These are phyloP conservation scores for Lepidium africanum DNA, from an alignment of 345 rosid genomes.

Conservation along the genomic window DNA sequence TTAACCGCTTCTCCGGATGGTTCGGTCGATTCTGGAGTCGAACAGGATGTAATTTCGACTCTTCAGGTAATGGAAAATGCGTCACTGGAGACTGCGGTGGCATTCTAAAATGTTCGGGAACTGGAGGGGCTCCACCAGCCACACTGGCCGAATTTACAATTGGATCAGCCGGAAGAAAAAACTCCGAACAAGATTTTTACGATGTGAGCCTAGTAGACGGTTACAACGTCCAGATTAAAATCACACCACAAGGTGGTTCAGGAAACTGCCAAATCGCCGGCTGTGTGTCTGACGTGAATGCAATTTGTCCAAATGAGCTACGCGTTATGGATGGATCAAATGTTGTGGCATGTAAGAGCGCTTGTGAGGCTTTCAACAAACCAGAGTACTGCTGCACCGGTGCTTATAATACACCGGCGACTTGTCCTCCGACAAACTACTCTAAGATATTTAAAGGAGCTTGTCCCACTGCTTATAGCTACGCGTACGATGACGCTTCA, in stretches of 20 bases:
- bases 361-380: slow-evolving; percentile 57
- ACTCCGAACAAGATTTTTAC: slow-evolving; percentile 53
- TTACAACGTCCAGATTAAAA: slow-evolving; percentile 62
- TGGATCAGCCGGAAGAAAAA: slow-evolving; percentile 9
- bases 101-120: slow-evolving; percentile 47
- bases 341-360: slow-evolving; percentile 82
- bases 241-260: slow-evolving; percentile 46
- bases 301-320: slow-evolving; percentile 52
- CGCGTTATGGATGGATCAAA: slow-evolving; percentile 30
- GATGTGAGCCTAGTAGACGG: slow-evolving; percentile 94
- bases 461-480: slow-evolving; percentile 84
- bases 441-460: slow-evolving; percentile 68
- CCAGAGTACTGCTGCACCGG: slow-evolving; percentile 84
- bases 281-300: slow-evolving; percentile 60
- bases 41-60: slow-evolving; percentile 63
- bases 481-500: slow-evolving; percentile 82
- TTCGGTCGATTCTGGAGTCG: slow-evolving; percentile 85
- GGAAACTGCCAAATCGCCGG: slow-evolving; percentile 71
- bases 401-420: slow-evolving; percentile 43
- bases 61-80: slow-evolving; percentile 49
- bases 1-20: slow-evolving; percentile 63
- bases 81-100: slow-evolving; percentile 77
- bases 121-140: slow-evolving; percentile 60
- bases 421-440: slow-evolving; percentile 61
- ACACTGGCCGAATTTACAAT: slow-evolving; percentile 69